A percentile compares a stretch with the other conserved stretches of the same genome.
Conservation (phyloP, 1,139 yeast genomes). For the Debaryomycetaceae sp. region DNA sequence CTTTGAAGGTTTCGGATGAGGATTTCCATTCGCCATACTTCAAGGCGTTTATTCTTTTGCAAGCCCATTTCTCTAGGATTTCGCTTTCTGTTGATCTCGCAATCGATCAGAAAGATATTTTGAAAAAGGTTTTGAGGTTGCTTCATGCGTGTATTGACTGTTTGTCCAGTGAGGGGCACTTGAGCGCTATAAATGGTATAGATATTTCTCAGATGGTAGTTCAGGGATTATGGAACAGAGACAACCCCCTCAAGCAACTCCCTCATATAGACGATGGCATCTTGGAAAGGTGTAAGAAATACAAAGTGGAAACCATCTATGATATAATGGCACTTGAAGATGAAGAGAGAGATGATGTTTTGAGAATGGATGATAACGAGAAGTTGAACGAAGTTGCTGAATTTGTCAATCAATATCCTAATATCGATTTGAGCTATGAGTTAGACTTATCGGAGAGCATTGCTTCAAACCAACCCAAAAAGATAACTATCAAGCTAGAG, state of each 20-base stretch:
- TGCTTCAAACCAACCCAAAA: constrained; percentile 41
- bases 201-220: constrained; percentile 86
- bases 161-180: constrained; percentile 73
- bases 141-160: constrained; percentile 71
- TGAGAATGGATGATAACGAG: constrained; percentile 48
- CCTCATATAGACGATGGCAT: constrained; percentile 61
- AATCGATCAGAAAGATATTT: constrained; percentile 51
- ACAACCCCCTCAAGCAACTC: constrained; percentile 74
- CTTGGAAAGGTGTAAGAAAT: constrained; percentile 53
- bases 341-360: constrained; percentile 62
- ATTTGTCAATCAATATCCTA: constrained; percentile 88
- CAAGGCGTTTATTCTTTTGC: constrained; percentile 73
- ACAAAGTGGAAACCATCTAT: constrained; percentile 66
- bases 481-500: constrained; percentile 51
- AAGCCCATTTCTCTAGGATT: constrained; percentile 75
- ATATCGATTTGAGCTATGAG: constrained; percentile 65
- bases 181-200: constrained; percentile 80
- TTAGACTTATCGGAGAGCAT: constrained; percentile 38
- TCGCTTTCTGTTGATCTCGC: constrained; percentile 52
- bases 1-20: constrained; percentile 44
- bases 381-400: constrained; percentile 65
- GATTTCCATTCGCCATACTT: constrained; percentile 54
- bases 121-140: constrained; percentile 48
- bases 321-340: constrained; percentile 87
- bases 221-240: constrained; percentile 85